These are phyloP conservation scores for Cercophora samala DNA, from an alignment of 495 filamentous ascomycete genomes.

Conservation along the genomic window DNA sequence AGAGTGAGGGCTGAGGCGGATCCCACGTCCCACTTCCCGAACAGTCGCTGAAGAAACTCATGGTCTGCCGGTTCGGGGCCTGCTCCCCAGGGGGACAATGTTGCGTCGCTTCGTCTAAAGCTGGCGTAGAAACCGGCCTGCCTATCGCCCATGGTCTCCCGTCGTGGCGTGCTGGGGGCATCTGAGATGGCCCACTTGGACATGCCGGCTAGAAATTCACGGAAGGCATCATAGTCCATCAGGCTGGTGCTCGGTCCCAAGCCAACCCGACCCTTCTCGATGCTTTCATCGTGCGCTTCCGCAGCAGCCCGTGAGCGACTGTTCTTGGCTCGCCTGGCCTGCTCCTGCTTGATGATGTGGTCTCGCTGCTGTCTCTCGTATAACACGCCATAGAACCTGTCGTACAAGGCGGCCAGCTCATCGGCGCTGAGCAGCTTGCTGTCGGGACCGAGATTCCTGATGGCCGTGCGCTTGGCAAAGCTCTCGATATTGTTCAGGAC, in stretches of 20 bases:
- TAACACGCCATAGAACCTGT: conserved; percentile 83
- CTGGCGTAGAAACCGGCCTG: conserved; percentile 51
- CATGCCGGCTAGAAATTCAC: conserved; percentile 86
- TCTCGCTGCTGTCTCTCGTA: conserved; percentile 87
- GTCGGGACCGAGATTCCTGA: conserved; percentile 91
- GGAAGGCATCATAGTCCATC: conserved; percentile 96
- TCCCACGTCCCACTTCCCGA: conserved; percentile 80
- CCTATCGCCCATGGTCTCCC: conserved; percentile 51
- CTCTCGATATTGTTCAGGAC: conserved; percentile 93
- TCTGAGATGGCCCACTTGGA: conserved; percentile 90
- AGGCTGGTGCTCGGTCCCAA: conserved; percentile 80
- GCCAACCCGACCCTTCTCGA: conserved; percentile 80
- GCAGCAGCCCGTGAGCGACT: conserved; percentile 54
- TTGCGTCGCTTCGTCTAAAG: conserved; percentile 45
- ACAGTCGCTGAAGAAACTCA: conserved; percentile 89
- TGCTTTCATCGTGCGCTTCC: conserved; percentile 35
- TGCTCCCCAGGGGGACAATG: conserved; percentile 67
- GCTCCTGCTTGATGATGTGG: conserved; percentile 72
- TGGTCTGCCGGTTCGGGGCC: conserved; percentile 86
- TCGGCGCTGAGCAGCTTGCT: conserved; percentile 83
- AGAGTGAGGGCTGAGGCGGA: conserved; percentile 71
- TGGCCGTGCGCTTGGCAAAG: conserved; percentile 94
- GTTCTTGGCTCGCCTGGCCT: conserved; percentile 59
- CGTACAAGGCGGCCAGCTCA: conserved; percentile 85
- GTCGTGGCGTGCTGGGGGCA: conserved; percentile 54